Evolutionary conservation across 1,284 basidiomycete genomes (phyloP).

Genomic region (Hemileia vastatrix): DNA sequence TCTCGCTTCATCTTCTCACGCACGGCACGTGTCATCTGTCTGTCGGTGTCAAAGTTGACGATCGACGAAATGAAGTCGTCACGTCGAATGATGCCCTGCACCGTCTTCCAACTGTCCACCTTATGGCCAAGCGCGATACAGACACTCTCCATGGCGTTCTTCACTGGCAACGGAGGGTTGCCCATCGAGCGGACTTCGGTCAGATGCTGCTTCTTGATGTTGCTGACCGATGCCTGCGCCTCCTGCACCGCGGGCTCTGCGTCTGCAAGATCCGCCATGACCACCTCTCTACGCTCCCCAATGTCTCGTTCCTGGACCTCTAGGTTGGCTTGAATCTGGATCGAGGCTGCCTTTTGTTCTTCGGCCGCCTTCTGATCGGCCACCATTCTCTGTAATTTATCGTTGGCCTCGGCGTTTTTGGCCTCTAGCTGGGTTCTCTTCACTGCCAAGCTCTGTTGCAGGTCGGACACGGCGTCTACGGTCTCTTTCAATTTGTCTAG

Average conservation of each 20-base stretch:
- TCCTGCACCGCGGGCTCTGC: conserved; percentile 95
- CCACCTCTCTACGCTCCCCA: conserved; percentile 71
- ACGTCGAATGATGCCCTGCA: conserved; percentile 88
- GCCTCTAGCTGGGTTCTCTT: conserved; percentile 85
- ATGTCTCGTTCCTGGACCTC: conserved; percentile 84
- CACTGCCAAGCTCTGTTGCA: conserved; percentile 84
- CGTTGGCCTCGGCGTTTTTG: conserved; percentile 90
- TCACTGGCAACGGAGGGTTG: conserved; percentile 94
- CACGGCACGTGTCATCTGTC: conserved; percentile 75
- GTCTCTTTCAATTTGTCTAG: conserved; percentile 93
- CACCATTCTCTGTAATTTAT: conserved; percentile 96
- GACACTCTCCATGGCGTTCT: conserved; percentile 96
- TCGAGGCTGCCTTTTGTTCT: conserved; percentile 90
- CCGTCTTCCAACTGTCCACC: conserved; percentile 90
- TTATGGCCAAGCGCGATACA: conserved; percentile 96
- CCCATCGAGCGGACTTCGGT: conserved; percentile 98
- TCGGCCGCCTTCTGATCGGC: conserved; percentile 97
- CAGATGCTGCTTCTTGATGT: conserved; percentile 91
- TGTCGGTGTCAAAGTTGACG: conserved; percentile 88
- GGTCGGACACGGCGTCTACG: conserved; percentile 86
- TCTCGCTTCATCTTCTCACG: conserved; percentile 89
- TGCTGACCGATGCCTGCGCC: conserved; percentile 87
- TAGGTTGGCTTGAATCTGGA: conserved; percentile 85
- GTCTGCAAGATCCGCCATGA: conserved; percentile 90
- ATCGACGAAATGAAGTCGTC: conserved; percentile 96